Evolutionary conservation across 768 basidiomycete genomes (phyloP), one percentile per base, ranked within the genome.

Genomic region (Lentinula sp.): DNA sequence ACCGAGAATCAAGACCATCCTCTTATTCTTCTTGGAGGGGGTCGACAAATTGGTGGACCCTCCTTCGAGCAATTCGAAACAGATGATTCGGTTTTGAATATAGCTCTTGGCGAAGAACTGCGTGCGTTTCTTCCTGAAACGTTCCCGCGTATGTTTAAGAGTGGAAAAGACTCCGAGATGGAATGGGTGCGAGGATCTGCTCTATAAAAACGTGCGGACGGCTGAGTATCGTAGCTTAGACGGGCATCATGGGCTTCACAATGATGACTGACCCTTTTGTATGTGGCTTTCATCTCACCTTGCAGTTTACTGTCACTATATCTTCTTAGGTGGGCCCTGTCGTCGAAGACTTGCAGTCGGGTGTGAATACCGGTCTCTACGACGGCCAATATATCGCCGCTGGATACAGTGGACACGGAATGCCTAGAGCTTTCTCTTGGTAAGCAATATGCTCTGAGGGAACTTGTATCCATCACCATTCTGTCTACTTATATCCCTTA

Each of bases 181-280:
- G 89, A 93, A 78, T 95, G 93, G 91, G 91, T 89, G 56, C 46
- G 81, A 2, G 8, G n/a, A 46, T 34, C 56, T 16, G 35, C 15
- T 63, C 8, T 53, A 35, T 42, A 8, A 34, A 15, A 48, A n/a
- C 64, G 43, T 16, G 34, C n/a, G 15, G 49, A 32, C 23, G 23
- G 15, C 21, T 60, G 58, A 53, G 5, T 53, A 15, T 34, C 10
- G 31, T 53, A 16, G 37, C 28, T 48, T 65, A 92, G 92, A 90
- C 88, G 0, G 93, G 93, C 0, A 90, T 94, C 51, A 91, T 91
- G 89, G 92, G 84, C 0, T 89, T 74, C 65, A 88, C 91, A 0
- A 75, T 73, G 59, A 74, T 73, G 1, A 74, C 76, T 1, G 86
- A 87, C 67, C 91, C 91, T 0, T 84, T 89, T 60, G 89, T 92